These are phyloP conservation scores for Leucocoprinus leucothites DNA, from an alignment of 768 basidiomycete species.

Conservation along the genomic window DNA sequence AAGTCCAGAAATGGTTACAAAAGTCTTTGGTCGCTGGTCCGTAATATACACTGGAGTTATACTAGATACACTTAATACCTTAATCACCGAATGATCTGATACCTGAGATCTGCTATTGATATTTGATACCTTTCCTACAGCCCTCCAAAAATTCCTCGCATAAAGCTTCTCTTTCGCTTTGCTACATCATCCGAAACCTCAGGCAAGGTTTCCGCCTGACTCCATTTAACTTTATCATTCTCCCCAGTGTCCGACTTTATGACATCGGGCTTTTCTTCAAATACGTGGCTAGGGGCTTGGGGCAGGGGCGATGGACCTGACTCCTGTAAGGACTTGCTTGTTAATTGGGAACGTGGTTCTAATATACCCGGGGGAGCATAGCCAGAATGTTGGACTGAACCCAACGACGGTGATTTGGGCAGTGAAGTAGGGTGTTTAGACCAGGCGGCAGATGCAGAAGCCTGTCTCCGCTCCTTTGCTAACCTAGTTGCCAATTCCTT, in stretches of 20 bases:
- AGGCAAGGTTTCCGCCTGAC: slow-evolving; percentile 17
- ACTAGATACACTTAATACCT: slow-evolving; percentile 22
- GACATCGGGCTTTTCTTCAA: neutral
- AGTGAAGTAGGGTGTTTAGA: neutral
- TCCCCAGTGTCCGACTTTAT: neutral
- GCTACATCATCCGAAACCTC: slow-evolving; percentile 37
- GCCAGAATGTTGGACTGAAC: neutral
- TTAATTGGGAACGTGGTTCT: neutral
- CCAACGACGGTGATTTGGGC: neutral
- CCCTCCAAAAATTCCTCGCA: slow-evolving; percentile 42
- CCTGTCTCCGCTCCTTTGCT: slow-evolving; percentile 18
- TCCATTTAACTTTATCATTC: slow-evolving; percentile 8
- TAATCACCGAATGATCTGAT: slow-evolving; percentile 11
- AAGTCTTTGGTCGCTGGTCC: slow-evolving; percentile 33
- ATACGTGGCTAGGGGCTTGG: neutral
- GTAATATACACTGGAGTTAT: slow-evolving; percentile 8
- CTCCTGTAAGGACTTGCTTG: neutral
- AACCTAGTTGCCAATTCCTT: slow-evolving; percentile 51
- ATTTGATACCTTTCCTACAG: slow-evolving; percentile 19
- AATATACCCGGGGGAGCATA: neutral
- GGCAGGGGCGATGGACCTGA: neutral
- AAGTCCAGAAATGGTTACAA: slow-evolving; percentile 58
- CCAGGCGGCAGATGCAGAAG: slow-evolving; percentile 16
- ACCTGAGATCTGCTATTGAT: neutral
- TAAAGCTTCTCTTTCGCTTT: slow-evolving; percentile 38